Conservation (phyloP, 345 rosid species). For the Punica granatum region DNA sequence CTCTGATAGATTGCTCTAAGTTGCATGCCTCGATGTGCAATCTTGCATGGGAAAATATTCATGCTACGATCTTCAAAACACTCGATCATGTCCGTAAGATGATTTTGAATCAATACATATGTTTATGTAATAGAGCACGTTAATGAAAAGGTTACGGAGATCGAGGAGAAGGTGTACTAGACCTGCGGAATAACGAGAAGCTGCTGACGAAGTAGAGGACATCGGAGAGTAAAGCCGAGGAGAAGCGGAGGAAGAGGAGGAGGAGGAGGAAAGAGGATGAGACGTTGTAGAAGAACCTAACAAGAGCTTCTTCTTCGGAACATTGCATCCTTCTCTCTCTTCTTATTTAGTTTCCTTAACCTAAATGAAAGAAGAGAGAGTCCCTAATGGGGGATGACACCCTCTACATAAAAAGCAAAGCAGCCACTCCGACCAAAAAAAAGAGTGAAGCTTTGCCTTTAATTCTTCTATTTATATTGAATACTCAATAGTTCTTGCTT, state of each 20-base stretch:
- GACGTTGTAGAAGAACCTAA: slow-evolving; percentile 61
- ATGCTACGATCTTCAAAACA: too few species aligned
- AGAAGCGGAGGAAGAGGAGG: slow-evolving; percentile 60
- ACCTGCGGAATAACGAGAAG: slow-evolving; percentile 60
- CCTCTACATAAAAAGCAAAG: neutral
- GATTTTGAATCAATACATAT: too few species aligned
- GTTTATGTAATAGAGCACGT: neutral
- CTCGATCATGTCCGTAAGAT: too few species aligned
- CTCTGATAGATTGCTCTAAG: too few species aligned
- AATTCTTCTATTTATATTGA: neutral
- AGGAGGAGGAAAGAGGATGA: slow-evolving; percentile 60
- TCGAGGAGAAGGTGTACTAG: too few species aligned
- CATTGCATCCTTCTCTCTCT: slow-evolving; percentile 45
- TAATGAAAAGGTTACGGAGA: neutral
- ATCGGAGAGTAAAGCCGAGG: slow-evolving; percentile 45
- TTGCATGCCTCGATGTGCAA: too few species aligned
- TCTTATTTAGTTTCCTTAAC: neutral
- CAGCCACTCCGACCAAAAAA: neutral
- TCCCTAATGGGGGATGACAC: neutral
- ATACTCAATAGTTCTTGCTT: too few species aligned
- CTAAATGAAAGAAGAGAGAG: neutral
- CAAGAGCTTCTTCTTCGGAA: slow-evolving; percentile 68
- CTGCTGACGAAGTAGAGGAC: slow-evolving; percentile 60
- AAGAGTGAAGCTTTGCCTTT: neutral
- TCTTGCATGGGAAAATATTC: too few species aligned